These are phyloP conservation scores for Ustilago sp. DNA, from an alignment of 1,284 basidiomycete species.

Conservation along the genomic window DNA sequence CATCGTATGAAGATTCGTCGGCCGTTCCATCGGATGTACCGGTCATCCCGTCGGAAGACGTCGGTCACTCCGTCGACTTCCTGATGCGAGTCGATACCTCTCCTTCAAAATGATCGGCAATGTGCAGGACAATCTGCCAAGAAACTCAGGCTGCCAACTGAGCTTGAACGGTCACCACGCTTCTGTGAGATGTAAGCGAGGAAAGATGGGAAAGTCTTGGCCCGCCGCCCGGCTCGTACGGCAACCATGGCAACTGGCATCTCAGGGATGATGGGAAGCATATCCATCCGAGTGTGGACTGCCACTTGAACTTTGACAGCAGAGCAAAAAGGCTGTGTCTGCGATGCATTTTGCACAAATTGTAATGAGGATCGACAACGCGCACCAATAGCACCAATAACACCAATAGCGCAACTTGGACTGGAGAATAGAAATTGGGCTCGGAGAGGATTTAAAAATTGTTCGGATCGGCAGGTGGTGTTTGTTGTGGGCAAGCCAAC, in stretches of 20 bases:
- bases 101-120: slow-evolving; percentile 1
- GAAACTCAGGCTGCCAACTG: neutral
- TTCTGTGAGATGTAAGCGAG: neutral
- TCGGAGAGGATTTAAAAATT: neutral
- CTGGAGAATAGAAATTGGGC: neutral
- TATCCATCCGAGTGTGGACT: neutral
- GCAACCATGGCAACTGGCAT: neutral
- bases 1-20: too few species aligned
- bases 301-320: neutral
- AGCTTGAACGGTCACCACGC: neutral
- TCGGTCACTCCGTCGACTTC: too few species aligned
- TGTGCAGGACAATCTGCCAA: neutral
- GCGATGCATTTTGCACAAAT: neutral
- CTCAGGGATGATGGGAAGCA: neutral
- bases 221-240: neutral
- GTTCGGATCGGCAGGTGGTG: neutral
- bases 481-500: neutral
- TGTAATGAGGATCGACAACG: neutral
- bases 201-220: slow-evolving; percentile 12
- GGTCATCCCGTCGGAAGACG: too few species aligned
- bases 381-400: neutral
- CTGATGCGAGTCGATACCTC: neutral
- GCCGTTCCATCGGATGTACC: too few species aligned
- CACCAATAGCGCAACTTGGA: neutral
- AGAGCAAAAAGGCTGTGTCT: neutral